Conservation (phyloP, 75 land plant species). For the Cryptomeria japonica region DNA sequence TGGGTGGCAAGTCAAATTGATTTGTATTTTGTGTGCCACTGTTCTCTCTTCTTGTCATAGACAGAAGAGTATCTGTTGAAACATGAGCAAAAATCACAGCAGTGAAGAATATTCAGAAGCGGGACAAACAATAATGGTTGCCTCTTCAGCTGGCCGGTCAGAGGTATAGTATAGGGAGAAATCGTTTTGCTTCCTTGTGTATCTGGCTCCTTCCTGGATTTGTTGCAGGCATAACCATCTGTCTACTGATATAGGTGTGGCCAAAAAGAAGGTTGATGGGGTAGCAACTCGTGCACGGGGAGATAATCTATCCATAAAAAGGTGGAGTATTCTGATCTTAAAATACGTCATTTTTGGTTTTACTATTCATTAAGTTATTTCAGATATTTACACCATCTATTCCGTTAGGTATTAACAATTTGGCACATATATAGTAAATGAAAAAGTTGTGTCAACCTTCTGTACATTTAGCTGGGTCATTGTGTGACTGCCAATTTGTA, state of each 20-base stretch:
- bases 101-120: conserved; percentile 88
- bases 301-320: background rate
- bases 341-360: background rate
- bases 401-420: conserved; percentile 62
- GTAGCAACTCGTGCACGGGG: conserved; percentile 41
- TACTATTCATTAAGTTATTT: background rate
- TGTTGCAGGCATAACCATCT: background rate
- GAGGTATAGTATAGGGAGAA: conserved; percentile 51
- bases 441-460: conserved; percentile 61
- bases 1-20: no score
- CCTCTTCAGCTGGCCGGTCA: conserved; percentile 83
- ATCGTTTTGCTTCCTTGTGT: background rate
- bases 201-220: background rate
- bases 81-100: conserved; percentile 91
- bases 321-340: conserved; percentile 7
- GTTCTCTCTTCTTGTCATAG: conserved; percentile 85
- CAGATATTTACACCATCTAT: conserved; percentile 1
- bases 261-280: conserved; percentile 44
- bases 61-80: conserved; percentile 98
- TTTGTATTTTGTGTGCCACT: no score
- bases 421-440: conserved; percentile 91
- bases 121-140: conserved; percentile 86
- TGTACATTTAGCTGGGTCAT: conserved; percentile 36
- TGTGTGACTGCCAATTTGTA: conserved; percentile 67
- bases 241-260: conserved; percentile 29